Evolutionary conservation across 208 protist genomes (phyloP).

Genomic region (Trypanosoma brucei): DNA sequence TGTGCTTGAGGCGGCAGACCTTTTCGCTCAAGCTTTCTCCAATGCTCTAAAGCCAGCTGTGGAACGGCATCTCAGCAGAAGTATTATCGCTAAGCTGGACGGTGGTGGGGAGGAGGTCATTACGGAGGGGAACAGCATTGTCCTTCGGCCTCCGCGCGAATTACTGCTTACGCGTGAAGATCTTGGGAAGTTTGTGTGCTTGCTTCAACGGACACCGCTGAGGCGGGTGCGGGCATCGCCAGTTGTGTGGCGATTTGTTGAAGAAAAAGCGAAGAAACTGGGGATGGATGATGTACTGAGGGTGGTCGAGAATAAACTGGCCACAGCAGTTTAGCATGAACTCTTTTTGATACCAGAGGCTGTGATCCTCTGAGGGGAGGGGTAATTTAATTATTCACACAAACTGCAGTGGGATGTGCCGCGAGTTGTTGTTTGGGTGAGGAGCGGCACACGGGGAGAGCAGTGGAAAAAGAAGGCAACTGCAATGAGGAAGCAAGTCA

Average conservation of each 20-base stretch:
- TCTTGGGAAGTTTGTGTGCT: slow-evolving; percentile 32
- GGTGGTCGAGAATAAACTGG: too few species aligned
- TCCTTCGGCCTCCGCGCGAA: slow-evolving; percentile 30
- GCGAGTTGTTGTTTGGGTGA: too few species aligned
- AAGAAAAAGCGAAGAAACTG: slow-evolving; percentile 49
- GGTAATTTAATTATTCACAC: too few species aligned
- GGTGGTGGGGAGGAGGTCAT: slow-evolving; percentile 54
- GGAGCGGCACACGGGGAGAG: too few species aligned
- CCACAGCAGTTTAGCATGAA: too few species aligned
- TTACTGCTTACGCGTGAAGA: slow-evolving; percentile 48
- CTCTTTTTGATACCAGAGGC: too few species aligned
- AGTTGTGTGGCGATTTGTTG: slow-evolving; percentile 52
- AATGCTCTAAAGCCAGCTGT: slow-evolving; percentile 30
- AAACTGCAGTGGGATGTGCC: too few species aligned
- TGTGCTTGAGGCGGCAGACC: slow-evolving; percentile 52
- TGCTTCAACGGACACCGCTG: slow-evolving; percentile 46
- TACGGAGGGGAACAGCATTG: slow-evolving; percentile 25
- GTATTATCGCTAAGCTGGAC: slow-evolving; percentile 53
- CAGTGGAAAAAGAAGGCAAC: too few species aligned
- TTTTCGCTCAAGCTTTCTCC: slow-evolving; percentile 50
- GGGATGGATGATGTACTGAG: slow-evolving; percentile 14
- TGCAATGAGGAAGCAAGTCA: too few species aligned
- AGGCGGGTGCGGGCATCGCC: slow-evolving; percentile 27
- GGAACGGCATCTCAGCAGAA: slow-evolving; percentile 39
- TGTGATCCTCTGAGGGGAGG: too few species aligned